Evolutionary conservation across 129 eudicot species (phyloP), one percentile per base, ranked within the genome.

Genomic region (Chrysanthemum lavandulifolium): DNA sequence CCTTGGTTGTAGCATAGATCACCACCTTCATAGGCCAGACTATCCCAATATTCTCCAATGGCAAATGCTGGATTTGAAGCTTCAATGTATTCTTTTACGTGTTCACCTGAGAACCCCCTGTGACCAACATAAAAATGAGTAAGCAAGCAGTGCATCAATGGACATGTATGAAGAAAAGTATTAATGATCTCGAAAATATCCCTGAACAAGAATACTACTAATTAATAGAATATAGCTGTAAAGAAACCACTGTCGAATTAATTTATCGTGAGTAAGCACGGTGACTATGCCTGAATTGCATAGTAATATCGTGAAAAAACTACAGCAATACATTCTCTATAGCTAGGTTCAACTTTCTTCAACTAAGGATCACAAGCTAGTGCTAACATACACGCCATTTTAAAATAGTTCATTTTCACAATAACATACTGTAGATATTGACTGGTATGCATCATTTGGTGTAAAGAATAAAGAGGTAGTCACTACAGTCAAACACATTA

Each of bases 41-140:
- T 83, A 78, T 87, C 94, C 94, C 94, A 87, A 61, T 84, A 87
- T 61, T 87, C 94, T 31, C 94, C 94, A 33, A 85, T 80, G 65
- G 94, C 86, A 78, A 88, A 88, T 56, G 89, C 87, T 15, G 88
- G 92, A 55, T 81, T 84, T 48, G 92, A 84, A 52, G 88, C 84
- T 76, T 88, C 89, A 45, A 85, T 74, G 53, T 85, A 85, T 73
- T 88, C 90, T 74, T 84, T 88, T 52, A 85, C 89, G 65, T 88
- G 83, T 72, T 74, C 84, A 68, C 94, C 94, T 67, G 87, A 85
- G 71, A 88, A 88, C 5, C 94, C 94, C 72, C 92, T 81, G 79
- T 58, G 7, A 60, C 18, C 54, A 79, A 78, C 29, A 67, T 48
- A 49, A 43, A 43, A 45, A 62, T 16, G 13, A 27, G 54, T 31